Evolutionary conservation across 495 filamentous ascomycete species (phyloP).

Genomic region (Aspergillus panamensis): DNA sequence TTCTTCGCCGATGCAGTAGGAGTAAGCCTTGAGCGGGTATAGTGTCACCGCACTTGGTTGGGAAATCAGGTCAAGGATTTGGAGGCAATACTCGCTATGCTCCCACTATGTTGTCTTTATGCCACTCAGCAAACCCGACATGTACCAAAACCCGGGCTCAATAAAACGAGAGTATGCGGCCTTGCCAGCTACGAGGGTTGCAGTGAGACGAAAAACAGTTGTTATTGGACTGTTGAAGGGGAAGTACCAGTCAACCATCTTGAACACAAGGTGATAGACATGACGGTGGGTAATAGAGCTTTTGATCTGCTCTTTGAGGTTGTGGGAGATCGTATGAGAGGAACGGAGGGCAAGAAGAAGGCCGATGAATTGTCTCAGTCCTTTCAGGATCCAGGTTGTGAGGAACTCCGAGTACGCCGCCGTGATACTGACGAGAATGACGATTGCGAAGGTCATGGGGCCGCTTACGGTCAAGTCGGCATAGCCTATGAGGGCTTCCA

Average conservation of each 20-base stretch:
- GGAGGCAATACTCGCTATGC: constrained; percentile 3
- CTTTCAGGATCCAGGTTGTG: background rate
- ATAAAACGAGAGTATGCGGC: background rate
- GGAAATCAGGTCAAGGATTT: background rate
- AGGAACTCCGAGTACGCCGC: background rate
- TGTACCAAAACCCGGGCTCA: background rate
- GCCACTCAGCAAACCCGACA: constrained; percentile 1
- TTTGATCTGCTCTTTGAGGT: background rate
- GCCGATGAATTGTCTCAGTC: background rate
- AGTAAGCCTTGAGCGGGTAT: background rate
- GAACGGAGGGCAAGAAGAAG: background rate
- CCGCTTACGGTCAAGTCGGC: constrained; percentile 12
- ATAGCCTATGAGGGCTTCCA: constrained; percentile 2
- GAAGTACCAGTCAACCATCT: constrained; percentile 9
- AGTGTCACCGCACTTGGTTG: background rate
- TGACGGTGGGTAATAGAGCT: background rate
- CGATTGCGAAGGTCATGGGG: constrained; percentile 3
- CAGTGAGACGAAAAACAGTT: background rate
- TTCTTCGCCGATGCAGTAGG: constrained; percentile 15
- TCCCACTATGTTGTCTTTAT: background rate
- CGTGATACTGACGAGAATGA: constrained; percentile 2
- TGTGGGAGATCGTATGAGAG: background rate
- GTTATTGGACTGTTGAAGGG: constrained; percentile 6
- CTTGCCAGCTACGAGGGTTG: background rate
- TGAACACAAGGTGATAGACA: background rate